Conservation (phyloP, 2,329 filamentous ascomycete genomes). For the Trichoderma pleuroti region DNA sequence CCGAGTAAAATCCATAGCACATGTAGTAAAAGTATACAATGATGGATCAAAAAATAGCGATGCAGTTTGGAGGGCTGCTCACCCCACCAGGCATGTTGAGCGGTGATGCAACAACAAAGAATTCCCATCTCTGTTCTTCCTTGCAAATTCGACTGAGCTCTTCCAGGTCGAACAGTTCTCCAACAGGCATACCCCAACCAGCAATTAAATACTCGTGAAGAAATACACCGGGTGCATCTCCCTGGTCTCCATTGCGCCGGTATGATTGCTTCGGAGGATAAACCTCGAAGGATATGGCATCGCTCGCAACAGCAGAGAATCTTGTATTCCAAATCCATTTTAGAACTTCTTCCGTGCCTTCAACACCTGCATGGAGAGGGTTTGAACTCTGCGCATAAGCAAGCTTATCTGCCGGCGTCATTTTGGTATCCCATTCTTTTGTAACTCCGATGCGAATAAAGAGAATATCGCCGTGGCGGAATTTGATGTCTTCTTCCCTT, state of each 20-base stretch:
- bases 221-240: background rate
- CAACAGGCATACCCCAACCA: background rate
- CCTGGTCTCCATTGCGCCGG: background rate
- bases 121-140: background rate
- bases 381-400: background rate
- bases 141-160: background rate
- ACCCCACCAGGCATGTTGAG: background rate
- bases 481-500: background rate
- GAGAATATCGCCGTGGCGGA: background rate
- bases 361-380: background rate
- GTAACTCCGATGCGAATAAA: background rate
- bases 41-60: background rate
- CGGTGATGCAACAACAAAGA: background rate
- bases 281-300: background rate
- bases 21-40: background rate
- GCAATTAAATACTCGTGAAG: background rate
- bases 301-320: conserved; percentile 5
- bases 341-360: conserved; percentile 1
- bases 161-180: background rate
- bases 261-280: background rate
- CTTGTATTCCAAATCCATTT: background rate
- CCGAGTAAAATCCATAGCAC: background rate
- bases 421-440: background rate
- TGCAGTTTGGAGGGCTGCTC: background rate
- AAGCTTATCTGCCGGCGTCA: background rate